Evolutionary conservation across 495 filamentous ascomycete genomes (phyloP), one percentile per base, ranked within the genome.

Genomic region (Parathielavia appendiculata): DNA sequence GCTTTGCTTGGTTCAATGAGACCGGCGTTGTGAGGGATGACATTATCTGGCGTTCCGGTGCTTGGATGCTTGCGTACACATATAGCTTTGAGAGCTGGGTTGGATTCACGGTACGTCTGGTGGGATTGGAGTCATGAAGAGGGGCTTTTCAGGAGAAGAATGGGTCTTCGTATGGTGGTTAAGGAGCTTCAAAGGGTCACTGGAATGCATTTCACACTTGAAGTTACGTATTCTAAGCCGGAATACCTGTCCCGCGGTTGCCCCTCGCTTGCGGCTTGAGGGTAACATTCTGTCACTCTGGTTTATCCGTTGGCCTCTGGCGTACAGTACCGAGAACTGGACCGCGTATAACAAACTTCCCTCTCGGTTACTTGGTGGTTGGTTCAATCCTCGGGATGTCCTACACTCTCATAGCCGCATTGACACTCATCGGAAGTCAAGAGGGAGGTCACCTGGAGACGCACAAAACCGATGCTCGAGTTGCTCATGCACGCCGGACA

Each of bases 1-100:
- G 30, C 39, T 55, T 9, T 19, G 32, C 30, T 47, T 22, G 38
- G 19, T 45, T n/a, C 58, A 26, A 43, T 53, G 22, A 43, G 13
- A 13, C 13, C 16, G 51, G 52, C 41, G 52, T 54, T 54, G 12
- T 16, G 40, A 26, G 44, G 11, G 8, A 14, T 36, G 23, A 22
- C 23, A 43, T 41, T 54, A 19, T 34, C 14, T 34, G 51, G 56
- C 56, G 56, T 58, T 58, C 32, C 22, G 55, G 26, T 9, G 32
- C 40, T 50, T 57, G 19, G 46, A 13, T 49, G 5, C 16, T 45
- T 6, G 50, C 38, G 4, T 12, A 54, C 34, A 40, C 23, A 20
- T 46, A 26, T 43, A 30, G 57, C 50, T 54, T 45, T 45, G 52
- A 54, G 40, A 54, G 52, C 52, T 45, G 38, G 23, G 4, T 45